These are phyloP conservation scores for Acanthamoeba sp. DNA, from an alignment of 208 protist species.

Conservation along the genomic window DNA sequence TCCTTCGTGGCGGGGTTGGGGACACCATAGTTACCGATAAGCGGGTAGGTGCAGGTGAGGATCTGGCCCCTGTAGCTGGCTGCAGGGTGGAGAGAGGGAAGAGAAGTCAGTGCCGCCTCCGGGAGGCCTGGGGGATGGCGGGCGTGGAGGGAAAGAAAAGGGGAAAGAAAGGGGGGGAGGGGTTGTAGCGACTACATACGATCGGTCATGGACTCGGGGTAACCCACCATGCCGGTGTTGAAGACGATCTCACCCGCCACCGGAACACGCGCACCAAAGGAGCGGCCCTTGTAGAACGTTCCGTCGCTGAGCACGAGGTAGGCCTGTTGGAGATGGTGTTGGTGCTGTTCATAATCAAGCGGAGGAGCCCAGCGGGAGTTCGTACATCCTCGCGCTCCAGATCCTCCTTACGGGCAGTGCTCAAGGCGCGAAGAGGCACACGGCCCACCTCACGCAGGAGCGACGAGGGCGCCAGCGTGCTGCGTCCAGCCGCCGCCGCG, in stretches of 20 bases:
- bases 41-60: slow-evolving; percentile 97
- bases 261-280: slow-evolving; percentile 95
- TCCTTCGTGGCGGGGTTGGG: slow-evolving; percentile 86
- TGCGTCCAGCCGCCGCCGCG: not conserved
- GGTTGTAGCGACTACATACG: slow-evolving; percentile 81
- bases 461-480: slow-evolving; percentile 23
- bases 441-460: not conserved
- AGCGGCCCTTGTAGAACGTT: slow-evolving; percentile 93
- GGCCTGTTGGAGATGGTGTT: not conserved
- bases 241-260: slow-evolving; percentile 92
- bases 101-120: too few relatives aligned
- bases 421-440: not conserved
- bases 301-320: slow-evolving; percentile 96
- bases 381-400: not conserved
- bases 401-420: not conserved
- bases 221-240: slow-evolving; percentile 93
- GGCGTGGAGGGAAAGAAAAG: slow-evolving; percentile 77
- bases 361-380: not conserved
- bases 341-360: too few relatives aligned
- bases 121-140: too few relatives aligned
- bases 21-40: slow-evolving; percentile 98
- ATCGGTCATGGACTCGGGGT: slow-evolving; percentile 95
- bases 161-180: not conserved
- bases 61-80: slow-evolving; percentile 98
- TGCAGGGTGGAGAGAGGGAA: slow-evolving; percentile 89